Evolutionary conservation across 768 basidiomycete genomes (phyloP), one percentile per base, ranked within the genome.

Genomic region (Termitomyces sp.): DNA sequence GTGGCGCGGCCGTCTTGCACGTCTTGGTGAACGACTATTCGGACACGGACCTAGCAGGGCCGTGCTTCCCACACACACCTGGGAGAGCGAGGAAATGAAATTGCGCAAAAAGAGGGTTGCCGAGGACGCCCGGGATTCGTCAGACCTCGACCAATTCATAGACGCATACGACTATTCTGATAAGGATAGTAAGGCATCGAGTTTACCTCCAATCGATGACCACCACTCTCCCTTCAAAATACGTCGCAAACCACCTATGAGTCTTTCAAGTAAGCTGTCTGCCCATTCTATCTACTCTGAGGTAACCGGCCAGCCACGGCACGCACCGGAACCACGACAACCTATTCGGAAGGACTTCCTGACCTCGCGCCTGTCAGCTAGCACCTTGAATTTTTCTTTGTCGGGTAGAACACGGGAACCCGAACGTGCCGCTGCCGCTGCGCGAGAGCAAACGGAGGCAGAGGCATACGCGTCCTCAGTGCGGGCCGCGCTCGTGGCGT

Each of bases 251-350:
- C 56, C 66, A 16, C 62, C 57, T 24, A 62, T 51, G 34, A 53
- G 39, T 33, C 60, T 58, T 65, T 59, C 64, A 68, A 58, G 58
- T 62, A 62, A 47, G 68, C 70, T 66, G 54, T 82, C 83, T 28
- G 71, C 70, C n/a, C 72, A 71, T 18, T 86, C 84, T 45, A 65
- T 92, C 39, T 92, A 86, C 69, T 84, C 88, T 56, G 81, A 87
- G 68, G 66, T 84, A 50, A 92, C 87, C 10, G 88, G 90, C 20
- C 65, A 75, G 36, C 83, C 82, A 60, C 79, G 81, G 33, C 74
- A 73, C 28, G 80, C 75, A 42, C 85, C 90, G 6, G 86, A 90
- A 64, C 83, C 88, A n/a, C 80, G 88, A n/a, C 81, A 86, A 69
- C 87, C 89, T 20, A 77, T 89, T 61, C 80, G 79, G 72, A 70